phyloP scores from a whole-genome alignment of 2,329 filamentous ascomycete species.

The Byssoonygena ceratinophila region DNA sequence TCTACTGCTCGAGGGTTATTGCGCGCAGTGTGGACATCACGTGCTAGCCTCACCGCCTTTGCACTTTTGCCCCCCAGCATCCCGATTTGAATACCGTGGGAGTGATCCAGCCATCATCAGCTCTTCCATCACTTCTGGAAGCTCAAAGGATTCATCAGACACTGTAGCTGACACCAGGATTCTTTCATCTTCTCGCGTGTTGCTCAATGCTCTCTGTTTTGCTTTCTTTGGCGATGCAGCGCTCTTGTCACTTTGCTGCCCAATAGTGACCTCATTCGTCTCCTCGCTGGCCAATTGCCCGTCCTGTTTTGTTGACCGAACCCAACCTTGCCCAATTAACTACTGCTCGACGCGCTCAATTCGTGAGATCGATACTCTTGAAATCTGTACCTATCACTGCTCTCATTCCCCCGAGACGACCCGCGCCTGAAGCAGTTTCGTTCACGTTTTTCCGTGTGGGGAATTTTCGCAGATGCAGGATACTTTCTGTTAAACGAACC shows the following conservation, averaged over 20 bases:
- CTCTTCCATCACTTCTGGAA: neutral
- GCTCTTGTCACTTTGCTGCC: slow-evolving; percentile 7
- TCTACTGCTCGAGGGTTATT: too few species aligned
- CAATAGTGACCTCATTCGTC: slow-evolving; percentile 11
- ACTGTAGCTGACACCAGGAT: too few species aligned
- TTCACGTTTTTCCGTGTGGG: neutral
- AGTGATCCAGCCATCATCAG: neutral
- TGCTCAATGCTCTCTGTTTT: slow-evolving; percentile 3
- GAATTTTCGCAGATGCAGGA: slow-evolving; percentile 1
- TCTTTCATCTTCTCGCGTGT: too few species aligned
- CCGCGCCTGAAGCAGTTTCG: neutral
- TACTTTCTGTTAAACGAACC: slow-evolving; percentile 5
- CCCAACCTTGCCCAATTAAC: slow-evolving; percentile 11
- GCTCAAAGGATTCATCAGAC: too few species aligned
- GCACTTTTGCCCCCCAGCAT: slow-evolving; percentile 7
- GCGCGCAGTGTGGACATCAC: neutral
- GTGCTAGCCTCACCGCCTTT: slow-evolving; percentile 12
- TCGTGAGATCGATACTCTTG: neutral
- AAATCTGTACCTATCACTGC: neutral
- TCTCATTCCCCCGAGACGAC: neutral
- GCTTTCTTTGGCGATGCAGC: neutral
- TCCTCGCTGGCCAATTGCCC: slow-evolving; percentile 7
- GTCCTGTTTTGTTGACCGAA: neutral
- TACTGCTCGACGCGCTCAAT: neutral
- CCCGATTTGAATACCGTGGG: neutral